Percentiles rank a stretch among this genome's conserved stretches.
phyloP scores from a whole-genome alignment of 495 filamentous ascomycete species.

The Neurospora sp. region DNA sequence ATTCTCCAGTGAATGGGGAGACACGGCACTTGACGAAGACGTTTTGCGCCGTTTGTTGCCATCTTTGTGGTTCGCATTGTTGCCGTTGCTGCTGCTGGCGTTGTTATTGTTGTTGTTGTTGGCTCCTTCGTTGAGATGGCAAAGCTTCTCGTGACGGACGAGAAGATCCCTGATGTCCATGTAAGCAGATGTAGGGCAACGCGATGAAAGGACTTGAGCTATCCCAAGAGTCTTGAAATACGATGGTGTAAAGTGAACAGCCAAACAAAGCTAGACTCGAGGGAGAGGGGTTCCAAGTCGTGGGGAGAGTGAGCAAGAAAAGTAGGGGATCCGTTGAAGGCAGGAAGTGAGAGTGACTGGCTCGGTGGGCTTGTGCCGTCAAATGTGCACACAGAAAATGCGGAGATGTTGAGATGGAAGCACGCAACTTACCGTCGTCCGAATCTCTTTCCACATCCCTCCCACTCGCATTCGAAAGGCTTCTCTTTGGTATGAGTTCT shows the following conservation, averaged over 20 bases:
- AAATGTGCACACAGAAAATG: constrained; percentile 1
- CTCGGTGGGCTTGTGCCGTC: not conserved
- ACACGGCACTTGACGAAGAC: constrained; percentile 29
- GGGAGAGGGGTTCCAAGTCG: not conserved
- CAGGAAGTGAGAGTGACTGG: constrained; percentile 4
- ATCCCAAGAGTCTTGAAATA: not conserved
- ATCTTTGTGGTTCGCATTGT: constrained; percentile 33
- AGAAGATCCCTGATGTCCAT: constrained; percentile 58
- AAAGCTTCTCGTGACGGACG: constrained; percentile 63
- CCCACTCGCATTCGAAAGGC: constrained; percentile 44
- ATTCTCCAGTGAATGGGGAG: constrained; percentile 26
- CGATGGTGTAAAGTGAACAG: not conserved
- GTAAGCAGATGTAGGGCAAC: constrained; percentile 32
- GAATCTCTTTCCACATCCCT: constrained; percentile 47
- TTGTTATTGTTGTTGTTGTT: not conserved
- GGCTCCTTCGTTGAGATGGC: constrained; percentile 51
- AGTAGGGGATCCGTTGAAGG: constrained; percentile 4
- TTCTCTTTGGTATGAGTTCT: constrained; percentile 53
- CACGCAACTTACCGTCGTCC: constrained; percentile 40
- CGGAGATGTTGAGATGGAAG: constrained; percentile 1
- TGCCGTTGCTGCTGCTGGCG: constrained; percentile 37
- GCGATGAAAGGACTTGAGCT: not conserved
- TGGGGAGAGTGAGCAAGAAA: constrained; percentile 4
- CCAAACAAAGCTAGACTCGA: not conserved
- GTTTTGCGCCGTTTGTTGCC: constrained; percentile 35